These are phyloP conservation scores for Leccinum pellstonianum DNA, from an alignment of 768 basidiomycete species.

Conservation along the genomic window DNA sequence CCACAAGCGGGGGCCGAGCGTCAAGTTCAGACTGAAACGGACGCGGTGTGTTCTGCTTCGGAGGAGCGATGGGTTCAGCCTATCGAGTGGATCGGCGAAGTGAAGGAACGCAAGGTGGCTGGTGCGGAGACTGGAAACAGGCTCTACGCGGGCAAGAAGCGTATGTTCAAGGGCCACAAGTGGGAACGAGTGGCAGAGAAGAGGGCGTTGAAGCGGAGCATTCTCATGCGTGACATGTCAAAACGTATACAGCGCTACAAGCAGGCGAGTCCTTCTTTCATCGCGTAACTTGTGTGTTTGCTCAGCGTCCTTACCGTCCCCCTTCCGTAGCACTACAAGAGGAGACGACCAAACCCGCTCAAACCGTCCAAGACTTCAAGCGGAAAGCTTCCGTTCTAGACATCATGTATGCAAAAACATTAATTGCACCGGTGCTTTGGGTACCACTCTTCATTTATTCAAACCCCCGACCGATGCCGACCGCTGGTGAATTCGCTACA, in stretches of 20 bases:
- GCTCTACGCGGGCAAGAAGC: conserved; percentile 73
- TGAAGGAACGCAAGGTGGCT: conserved; percentile 39
- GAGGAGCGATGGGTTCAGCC: conserved; percentile 22
- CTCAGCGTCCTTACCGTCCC: conserved; percentile 1
- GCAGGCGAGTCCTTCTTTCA: conserved; percentile 42
- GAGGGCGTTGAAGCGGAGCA: conserved; percentile 45
- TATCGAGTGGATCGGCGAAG: conserved; percentile 43
- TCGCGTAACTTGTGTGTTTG: background rate
- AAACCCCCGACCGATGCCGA: background rate
- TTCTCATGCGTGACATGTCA: conserved; percentile 69
- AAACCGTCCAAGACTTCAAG: conserved; percentile 49
- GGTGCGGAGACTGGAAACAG: conserved; percentile 59
- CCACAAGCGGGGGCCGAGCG: background rate
- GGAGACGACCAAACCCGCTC: conserved; percentile 56
- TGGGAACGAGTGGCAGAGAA: conserved; percentile 65
- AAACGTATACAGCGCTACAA: conserved; percentile 67
- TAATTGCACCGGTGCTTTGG: conserved; percentile 2
- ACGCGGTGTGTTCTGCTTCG: background rate
- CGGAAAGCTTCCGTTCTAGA: conserved; percentile 59
- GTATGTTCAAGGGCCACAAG: conserved; percentile 93
- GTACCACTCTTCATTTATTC: background rate
- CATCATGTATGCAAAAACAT: conserved; percentile 6
- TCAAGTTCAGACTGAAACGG: conserved; percentile 1
- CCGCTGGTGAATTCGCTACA: background rate
- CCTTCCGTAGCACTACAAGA: conserved; percentile 28